Evolutionary conservation across 148 eudicot species (phyloP).

Genomic region (Talinum fruticosum): DNA sequence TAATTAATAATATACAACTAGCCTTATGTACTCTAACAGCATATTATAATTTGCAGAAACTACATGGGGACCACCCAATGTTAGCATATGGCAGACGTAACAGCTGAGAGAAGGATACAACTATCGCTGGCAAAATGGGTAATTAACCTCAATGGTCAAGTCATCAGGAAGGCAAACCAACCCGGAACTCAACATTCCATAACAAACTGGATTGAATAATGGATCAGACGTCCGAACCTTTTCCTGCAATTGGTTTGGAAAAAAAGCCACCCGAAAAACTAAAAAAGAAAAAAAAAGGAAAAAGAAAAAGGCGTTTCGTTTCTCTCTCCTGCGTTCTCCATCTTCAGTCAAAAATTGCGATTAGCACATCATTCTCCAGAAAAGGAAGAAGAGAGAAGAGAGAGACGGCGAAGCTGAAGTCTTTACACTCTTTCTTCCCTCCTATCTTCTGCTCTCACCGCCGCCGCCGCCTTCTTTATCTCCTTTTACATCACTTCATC

Average conservation of each 20-base stretch:
- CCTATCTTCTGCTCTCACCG: constrained; percentile 1
- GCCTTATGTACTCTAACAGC: too few relatives aligned
- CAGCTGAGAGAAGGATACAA: too few relatives aligned
- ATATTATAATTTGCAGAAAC: too few relatives aligned
- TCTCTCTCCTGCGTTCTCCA: neutral
- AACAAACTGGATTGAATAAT: constrained; percentile 26
- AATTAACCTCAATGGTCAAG: too few relatives aligned
- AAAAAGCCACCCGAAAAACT: neutral
- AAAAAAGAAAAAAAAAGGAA: neutral
- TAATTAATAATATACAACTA: too few relatives aligned
- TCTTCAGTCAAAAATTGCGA: constrained; percentile 26
- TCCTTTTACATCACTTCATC: neutral
- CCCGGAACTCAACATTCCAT: too few relatives aligned
- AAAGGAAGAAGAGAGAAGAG: neutral
- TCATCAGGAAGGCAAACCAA: too few relatives aligned
- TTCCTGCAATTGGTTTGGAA: constrained; percentile 15
- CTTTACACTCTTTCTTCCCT: neutral
- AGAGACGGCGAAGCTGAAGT: neutral
- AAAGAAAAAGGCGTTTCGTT: constrained; percentile 1
- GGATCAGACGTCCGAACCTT: constrained; percentile 31
- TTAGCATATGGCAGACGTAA: too few relatives aligned
- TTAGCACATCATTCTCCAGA: neutral
- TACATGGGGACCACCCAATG: too few relatives aligned
- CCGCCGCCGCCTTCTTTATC: neutral
- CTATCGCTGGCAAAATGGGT: too few relatives aligned